Percentiles rank a stretch among this genome's conserved stretches.
These are phyloP conservation scores for Citrullus colocynthis DNA, from an alignment of 306 rosid species.

Conservation along the genomic window DNA sequence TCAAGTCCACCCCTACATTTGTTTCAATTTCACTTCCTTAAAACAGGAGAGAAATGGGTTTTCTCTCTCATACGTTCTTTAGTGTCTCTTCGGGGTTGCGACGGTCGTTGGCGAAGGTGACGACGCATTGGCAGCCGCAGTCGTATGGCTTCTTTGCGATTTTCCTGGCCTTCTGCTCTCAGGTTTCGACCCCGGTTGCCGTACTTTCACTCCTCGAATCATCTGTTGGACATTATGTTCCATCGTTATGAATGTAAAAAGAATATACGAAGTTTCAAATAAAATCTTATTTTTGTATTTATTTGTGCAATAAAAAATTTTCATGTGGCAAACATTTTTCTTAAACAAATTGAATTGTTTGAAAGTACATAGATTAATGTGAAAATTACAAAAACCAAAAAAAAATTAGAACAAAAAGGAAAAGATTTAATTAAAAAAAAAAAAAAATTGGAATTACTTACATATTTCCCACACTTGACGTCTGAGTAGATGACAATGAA, in stretches of 20 bases:
- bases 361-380: no score
- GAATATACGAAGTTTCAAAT: no score
- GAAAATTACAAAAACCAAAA: no score
- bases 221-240: slow-evolving; percentile 19
- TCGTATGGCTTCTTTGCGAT: slow-evolving; percentile 54
- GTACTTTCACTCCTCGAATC: slow-evolving; percentile 96
- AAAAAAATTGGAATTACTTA: slow-evolving; percentile 16
- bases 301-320: no score
- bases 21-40: background rate
- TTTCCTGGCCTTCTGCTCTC: slow-evolving; percentile 55
- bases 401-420: no score
- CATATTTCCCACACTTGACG: slow-evolving; percentile 78
- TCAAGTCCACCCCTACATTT: background rate
- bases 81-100: background rate
- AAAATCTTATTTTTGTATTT: no score
- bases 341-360: no score
- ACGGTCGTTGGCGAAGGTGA: slow-evolving; percentile 19
- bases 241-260: background rate
- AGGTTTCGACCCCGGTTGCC: slow-evolving; percentile 55
- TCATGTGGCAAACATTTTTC: no score
- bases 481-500: slow-evolving; percentile 93
- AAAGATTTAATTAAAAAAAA: no score
- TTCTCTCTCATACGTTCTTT: background rate
- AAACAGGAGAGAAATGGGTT: background rate
- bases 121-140: slow-evolving; percentile 20